Evolutionary conservation across 805 yeast genomes (phyloP).

Genomic region (Citeromyces matritensis): DNA sequence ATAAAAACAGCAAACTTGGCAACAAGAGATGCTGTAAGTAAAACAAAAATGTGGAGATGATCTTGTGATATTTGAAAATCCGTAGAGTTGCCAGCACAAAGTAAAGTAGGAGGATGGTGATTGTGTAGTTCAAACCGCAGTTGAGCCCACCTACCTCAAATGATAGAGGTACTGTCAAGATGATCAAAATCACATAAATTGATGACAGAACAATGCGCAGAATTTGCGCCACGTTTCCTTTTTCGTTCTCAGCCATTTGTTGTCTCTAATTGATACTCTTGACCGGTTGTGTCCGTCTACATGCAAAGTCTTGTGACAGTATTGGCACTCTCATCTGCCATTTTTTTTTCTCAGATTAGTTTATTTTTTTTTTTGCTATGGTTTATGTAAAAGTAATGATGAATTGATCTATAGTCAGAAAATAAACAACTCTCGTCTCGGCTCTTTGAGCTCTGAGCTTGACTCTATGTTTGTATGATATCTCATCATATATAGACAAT

Average conservation of each 20-base stretch:
- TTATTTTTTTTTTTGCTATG: conserved; percentile 3
- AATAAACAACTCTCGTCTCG: conserved; percentile 60
- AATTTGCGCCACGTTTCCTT: not conserved
- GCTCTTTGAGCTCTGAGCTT: conserved; percentile 58
- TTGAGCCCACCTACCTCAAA: conserved; percentile 86
- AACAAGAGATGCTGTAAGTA: conserved; percentile 72
- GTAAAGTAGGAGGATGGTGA: conserved; percentile 58
- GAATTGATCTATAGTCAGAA: conserved; percentile 11
- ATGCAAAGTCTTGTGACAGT: conserved; percentile 2
- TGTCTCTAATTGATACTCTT: conserved; percentile 1
- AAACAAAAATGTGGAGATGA: conserved; percentile 36
- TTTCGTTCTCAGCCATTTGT: not conserved
- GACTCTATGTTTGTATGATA: conserved; percentile 72
- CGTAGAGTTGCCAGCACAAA: conserved; percentile 62
- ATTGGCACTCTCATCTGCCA: not conserved
- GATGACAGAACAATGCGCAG: conserved; percentile 25
- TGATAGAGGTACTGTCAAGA: conserved; percentile 80
- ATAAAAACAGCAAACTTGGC: conserved; percentile 67
- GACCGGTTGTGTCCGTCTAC: conserved; percentile 1
- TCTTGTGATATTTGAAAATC: conserved; percentile 29
- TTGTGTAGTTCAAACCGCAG: conserved; percentile 79
- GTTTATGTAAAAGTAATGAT: conserved; percentile 1
- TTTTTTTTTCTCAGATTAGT: not conserved
- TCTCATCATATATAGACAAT: conserved; percentile 40
- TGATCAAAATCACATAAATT: conserved; percentile 50